phyloP scores from a whole-genome alignment of 2,329 filamentous ascomycete species.

The Ophioceras dolichostomum region DNA sequence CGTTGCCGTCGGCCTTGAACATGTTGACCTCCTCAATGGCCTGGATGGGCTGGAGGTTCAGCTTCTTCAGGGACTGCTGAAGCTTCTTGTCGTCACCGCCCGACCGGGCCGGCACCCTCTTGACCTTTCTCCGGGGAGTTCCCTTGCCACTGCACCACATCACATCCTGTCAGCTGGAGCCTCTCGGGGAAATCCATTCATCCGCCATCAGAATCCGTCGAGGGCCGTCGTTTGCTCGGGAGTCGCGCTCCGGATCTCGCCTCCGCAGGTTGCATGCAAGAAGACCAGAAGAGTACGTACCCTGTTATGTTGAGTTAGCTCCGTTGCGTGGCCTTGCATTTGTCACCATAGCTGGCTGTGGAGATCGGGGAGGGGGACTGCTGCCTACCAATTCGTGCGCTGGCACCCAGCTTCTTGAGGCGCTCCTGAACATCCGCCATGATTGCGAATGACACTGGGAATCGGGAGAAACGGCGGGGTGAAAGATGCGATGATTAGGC shows the following conservation, averaged over 20 bases:
- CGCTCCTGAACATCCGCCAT: conserved; percentile 47
- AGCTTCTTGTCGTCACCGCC: conserved; percentile 99
- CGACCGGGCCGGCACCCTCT: conserved; percentile 89
- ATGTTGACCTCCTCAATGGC: conserved; percentile 99
- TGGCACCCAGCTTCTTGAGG: conserved; percentile 45
- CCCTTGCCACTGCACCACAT: conserved; percentile 99
- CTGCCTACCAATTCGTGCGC: conserved; percentile 47
- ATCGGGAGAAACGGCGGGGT: too few species aligned
- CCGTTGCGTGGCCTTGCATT: too few species aligned
- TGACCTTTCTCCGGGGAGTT: conserved; percentile 93
- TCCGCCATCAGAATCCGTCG: too few species aligned
- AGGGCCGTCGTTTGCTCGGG: too few species aligned
- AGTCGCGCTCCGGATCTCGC: too few species aligned
- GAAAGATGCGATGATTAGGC: too few species aligned
- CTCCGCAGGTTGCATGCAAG: too few species aligned
- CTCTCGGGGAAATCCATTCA: too few species aligned
- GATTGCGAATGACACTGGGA: conserved; percentile 13
- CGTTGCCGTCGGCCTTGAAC: conserved; percentile 99
- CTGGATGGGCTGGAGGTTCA: conserved; percentile 99
- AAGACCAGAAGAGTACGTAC: too few species aligned
- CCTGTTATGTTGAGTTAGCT: too few species aligned
- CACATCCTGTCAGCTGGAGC: too few species aligned
- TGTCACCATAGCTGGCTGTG: too few species aligned
- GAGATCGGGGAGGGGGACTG: not conserved
- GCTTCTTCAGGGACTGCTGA: conserved; percentile 93